Conservation (phyloP, 305 asterid species). For the Solanum hybrid region DNA sequence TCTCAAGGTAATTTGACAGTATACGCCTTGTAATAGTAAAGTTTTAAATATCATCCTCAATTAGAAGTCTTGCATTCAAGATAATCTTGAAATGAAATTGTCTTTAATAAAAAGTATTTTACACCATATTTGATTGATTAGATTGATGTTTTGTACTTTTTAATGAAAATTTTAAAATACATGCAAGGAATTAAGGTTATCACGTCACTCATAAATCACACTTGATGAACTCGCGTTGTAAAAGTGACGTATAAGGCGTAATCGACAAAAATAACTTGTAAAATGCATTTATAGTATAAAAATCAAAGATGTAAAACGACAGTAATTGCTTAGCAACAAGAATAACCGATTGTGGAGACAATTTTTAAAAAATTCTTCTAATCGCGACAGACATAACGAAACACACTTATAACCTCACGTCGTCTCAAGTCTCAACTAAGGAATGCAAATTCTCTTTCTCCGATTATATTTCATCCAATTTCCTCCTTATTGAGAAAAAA, state of each 20-base stretch:
- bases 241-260: not conserved
- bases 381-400: not conserved
- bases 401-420: not conserved
- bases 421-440: not conserved
- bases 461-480: not conserved
- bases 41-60: not conserved
- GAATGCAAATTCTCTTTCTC: not conserved
- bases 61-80: not conserved
- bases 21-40: not conserved
- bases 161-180: not conserved
- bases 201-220: not conserved
- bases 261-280: not conserved
- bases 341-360: not conserved
- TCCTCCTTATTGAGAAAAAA: not conserved
- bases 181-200: not conserved
- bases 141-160: not conserved
- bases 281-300: not conserved
- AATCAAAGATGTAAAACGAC: not conserved
- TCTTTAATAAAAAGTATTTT: not conserved
- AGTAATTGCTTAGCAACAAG: not conserved
- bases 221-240: not conserved
- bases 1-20: not conserved
- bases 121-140: not conserved
- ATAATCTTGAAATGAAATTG: not conserved
- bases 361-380: not conserved